These are phyloP conservation scores for Xylariaceae sp. DNA, from an alignment of 2,329 filamentous ascomycete species.

Conservation along the genomic window DNA sequence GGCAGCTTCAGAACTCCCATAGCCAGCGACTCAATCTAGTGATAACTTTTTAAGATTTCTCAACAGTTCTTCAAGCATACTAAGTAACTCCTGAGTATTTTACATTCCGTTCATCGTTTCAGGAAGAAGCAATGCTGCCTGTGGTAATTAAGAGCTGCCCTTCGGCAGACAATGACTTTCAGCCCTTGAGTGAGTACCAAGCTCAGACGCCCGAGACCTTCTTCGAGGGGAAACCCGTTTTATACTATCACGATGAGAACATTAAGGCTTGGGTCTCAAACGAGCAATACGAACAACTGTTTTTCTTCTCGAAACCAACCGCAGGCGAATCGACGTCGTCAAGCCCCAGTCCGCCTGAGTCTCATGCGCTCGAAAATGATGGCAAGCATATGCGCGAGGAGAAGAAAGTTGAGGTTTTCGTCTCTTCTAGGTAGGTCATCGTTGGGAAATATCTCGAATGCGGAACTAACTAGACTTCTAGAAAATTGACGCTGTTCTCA, in stretches of 20 bases:
- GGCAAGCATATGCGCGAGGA: slow-evolving; percentile 43
- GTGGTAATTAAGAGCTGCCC: slow-evolving; percentile 66
- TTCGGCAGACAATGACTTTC: slow-evolving; percentile 62
- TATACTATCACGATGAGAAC: slow-evolving; percentile 67
- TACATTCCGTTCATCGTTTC: background rate
- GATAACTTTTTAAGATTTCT: background rate
- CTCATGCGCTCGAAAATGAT: slow-evolving; percentile 44
- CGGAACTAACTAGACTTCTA: slow-evolving; percentile 35
- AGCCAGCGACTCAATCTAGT: background rate
- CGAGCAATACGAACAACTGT: slow-evolving; percentile 61
- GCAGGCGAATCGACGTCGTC: slow-evolving; percentile 41
- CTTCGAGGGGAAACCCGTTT: slow-evolving; percentile 72
- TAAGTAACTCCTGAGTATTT: no score
- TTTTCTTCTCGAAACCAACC: slow-evolving; percentile 54
- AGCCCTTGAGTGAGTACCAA: slow-evolving; percentile 71
- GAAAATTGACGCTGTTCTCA: slow-evolving; percentile 70
- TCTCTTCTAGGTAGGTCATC: slow-evolving; percentile 61
- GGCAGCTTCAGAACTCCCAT: background rate
- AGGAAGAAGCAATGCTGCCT: slow-evolving; percentile 48
- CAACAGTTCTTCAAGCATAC: background rate
- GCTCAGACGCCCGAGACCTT: slow-evolving; percentile 76
- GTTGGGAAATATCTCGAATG: slow-evolving; percentile 31
- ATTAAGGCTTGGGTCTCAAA: slow-evolving; percentile 65
- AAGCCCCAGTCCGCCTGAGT: slow-evolving; percentile 43
- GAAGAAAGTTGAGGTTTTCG: slow-evolving; percentile 62